These are phyloP conservation scores for Colletotrichum nymphaeae DNA, from an alignment of 2,329 filamentous ascomycete genomes.

Conservation along the genomic window DNA sequence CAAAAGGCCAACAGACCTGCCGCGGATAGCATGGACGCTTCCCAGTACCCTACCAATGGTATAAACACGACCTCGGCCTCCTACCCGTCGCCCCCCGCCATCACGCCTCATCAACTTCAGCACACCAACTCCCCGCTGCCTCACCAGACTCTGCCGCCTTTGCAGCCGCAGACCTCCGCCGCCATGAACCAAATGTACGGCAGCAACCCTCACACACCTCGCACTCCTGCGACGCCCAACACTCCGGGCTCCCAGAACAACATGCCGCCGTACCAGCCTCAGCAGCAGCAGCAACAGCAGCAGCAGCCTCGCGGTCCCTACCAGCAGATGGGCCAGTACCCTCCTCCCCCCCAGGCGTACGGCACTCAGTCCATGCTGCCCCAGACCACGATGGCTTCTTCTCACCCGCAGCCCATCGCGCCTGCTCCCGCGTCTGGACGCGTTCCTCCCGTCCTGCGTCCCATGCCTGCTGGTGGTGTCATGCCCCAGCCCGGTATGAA, in stretches of 20 bases:
- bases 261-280: conserved; percentile 63
- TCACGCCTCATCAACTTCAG: conserved; percentile 64
- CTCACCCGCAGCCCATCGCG: conserved; percentile 81
- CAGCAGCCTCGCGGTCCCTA: conserved; percentile 58
- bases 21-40: conserved; percentile 63
- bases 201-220: conserved; percentile 70
- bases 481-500: conserved; percentile 68
- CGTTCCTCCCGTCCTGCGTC: conserved; percentile 70
- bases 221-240: conserved; percentile 72
- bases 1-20: conserved; percentile 30
- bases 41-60: conserved; percentile 65
- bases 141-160: conserved; percentile 66
- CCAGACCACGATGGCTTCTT: conserved; percentile 73
- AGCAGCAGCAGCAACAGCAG: conserved; percentile 54
- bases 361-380: conserved; percentile 72
- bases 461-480: conserved; percentile 77
- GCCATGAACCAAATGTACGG: conserved; percentile 67
- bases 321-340: conserved; percentile 67
- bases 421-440: conserved; percentile 73
- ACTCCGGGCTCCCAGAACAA: conserved; percentile 66
- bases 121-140: conserved; percentile 57
- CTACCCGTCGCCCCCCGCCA: conserved; percentile 63
- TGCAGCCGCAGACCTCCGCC: conserved; percentile 58
- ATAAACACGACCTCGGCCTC: conserved; percentile 64
- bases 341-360: conserved; percentile 65